Base-by-base conservation (phyloP, 1,139 yeast genomes). In the Blastobotrys proliferans region DNA sequence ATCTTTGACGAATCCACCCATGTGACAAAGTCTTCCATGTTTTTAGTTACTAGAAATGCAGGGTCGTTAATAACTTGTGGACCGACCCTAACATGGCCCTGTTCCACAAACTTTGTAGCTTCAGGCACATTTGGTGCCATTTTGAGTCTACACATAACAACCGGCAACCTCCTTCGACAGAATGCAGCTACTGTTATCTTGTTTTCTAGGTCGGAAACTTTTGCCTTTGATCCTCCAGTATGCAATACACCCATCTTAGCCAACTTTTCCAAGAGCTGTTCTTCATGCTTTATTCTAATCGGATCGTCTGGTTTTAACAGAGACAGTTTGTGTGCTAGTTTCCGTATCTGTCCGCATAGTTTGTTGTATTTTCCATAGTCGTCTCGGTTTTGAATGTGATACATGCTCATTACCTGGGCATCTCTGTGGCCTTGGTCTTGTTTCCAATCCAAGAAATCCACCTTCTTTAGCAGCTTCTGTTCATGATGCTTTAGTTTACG, bases 1-100 rank as follows among this genome's bases (percentile, higher is more conserved):
- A 94, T 90, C 81, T 92, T 94, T 52, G 95, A 83, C 38, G 81
- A 75, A 59, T 94, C 97, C 16, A 86, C 94, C 99, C 99, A 94
- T 1, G 98, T 94, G 56, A 94, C 76, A 64, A 87, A 92, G 66
- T 94, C 99, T 62, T 94, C 98, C 82, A 92, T 75, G 55, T 81
- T 87, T 32, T 64, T 74, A 8, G 97, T 90, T 2, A 94, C 94
- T 55, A 94, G 71, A 62, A 83, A 92, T 0, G 98, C 97, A 3
- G 98, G 94, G 62, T 94, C 98, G 0, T 96, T 88, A 38, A 94
- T 81, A 26, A 92, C 83, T 58, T 88, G 86, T 8, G 97, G 98
- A 0, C 99, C 99, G 9, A 94, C 95, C 54, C 98, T 76, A 3
- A 94, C 95, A 60, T 94, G 97, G 3, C 99, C 99, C 63, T 92